These are phyloP conservation scores for Mortierella claussenii DNA, from an alignment of 192 early-diverging fungal species.

Conservation along the genomic window DNA sequence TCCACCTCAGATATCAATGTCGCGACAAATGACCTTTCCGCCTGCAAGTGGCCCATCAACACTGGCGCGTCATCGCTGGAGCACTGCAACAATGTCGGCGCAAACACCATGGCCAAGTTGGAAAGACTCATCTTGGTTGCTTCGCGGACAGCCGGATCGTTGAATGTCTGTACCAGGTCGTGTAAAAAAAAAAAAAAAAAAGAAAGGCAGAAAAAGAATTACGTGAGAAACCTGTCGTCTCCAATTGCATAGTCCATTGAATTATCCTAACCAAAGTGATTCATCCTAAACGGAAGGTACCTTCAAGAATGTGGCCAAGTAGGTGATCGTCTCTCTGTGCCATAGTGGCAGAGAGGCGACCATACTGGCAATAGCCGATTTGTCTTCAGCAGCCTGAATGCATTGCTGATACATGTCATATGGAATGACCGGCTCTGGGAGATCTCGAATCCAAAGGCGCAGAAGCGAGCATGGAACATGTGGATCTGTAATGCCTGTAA, in stretches of 20 bases:
- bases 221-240: too few relatives aligned
- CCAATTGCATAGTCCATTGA: too few relatives aligned
- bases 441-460: constrained; percentile 94
- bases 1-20: constrained; percentile 43
- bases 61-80: constrained; percentile 75
- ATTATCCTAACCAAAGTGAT: too few relatives aligned
- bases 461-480: constrained; percentile 92
- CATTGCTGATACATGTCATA: constrained; percentile 81
- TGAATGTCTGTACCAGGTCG: constrained; percentile 67
- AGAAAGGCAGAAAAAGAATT: background rate
- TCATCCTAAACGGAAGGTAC: constrained; percentile 41
- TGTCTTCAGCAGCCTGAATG: constrained; percentile 70
- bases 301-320: constrained; percentile 85
- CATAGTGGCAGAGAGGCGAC: constrained; percentile 63
- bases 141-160: constrained; percentile 73
- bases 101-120: constrained; percentile 97
- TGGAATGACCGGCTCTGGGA: constrained; percentile 91
- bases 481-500: constrained; percentile 82
- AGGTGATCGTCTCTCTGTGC: constrained; percentile 78
- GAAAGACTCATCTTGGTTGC: constrained; percentile 90
- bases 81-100: constrained; percentile 92
- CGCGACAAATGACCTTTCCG: constrained; percentile 43
- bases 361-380: constrained; percentile 61
- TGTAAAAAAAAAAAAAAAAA: background rate
- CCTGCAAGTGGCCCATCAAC: constrained; percentile 56